phyloP scores from a whole-genome alignment of 1,284 basidiomycete genomes.

The Boletus holoroseus region DNA sequence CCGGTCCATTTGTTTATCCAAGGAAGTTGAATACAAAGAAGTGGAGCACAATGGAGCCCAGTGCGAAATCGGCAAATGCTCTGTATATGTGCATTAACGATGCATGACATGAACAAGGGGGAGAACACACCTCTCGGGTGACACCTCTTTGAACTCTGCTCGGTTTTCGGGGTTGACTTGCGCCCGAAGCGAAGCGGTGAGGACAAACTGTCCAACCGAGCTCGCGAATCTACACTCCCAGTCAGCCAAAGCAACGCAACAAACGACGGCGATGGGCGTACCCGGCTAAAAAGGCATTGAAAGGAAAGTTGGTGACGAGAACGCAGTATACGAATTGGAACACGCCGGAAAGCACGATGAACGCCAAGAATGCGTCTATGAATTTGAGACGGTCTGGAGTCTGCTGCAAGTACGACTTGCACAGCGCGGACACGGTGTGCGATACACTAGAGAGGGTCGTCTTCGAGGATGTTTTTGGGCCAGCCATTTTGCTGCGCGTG shows the following conservation, averaged over 20 bases:
- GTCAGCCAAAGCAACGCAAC: not conserved
- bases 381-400: slow-evolving; percentile 87
- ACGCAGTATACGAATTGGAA: slow-evolving; percentile 91
- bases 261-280: slow-evolving; percentile 39
- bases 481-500: slow-evolving; percentile 19
- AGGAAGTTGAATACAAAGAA: slow-evolving; percentile 99
- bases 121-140: slow-evolving; percentile 78
- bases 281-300: slow-evolving; percentile 96
- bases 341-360: slow-evolving; percentile 88
- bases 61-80: slow-evolving; percentile 93
- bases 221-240: slow-evolving; percentile 70
- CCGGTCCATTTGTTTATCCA: slow-evolving; percentile 51
- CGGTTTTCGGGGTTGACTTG: slow-evolving; percentile 89
- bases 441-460: slow-evolving; percentile 30
- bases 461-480: slow-evolving; percentile 36
- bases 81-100: slow-evolving; percentile 39
- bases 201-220: slow-evolving; percentile 94
- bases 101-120: not conserved
- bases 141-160: slow-evolving; percentile 81
- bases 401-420: slow-evolving; percentile 71
- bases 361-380: slow-evolving; percentile 88
- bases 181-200: slow-evolving; percentile 85
- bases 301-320: slow-evolving; percentile 89
- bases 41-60: slow-evolving; percentile 92
- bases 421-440: slow-evolving; percentile 56